phyloP scores from a whole-genome alignment of 2,329 filamentous ascomycete species.

The Monosporascus cannonballus region DNA sequence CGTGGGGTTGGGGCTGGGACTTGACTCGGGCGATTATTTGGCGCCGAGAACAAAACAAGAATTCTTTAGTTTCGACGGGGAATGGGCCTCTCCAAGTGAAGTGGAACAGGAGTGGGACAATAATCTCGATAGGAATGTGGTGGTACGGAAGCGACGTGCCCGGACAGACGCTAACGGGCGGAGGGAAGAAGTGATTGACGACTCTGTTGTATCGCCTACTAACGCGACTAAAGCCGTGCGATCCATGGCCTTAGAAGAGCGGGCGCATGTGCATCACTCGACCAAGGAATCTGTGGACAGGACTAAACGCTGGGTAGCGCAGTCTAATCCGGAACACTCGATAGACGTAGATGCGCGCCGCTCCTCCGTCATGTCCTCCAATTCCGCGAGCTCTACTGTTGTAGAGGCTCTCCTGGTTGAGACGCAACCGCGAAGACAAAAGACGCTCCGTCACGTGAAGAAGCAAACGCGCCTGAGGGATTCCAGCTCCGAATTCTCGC shows the following conservation, averaged over 20 bases:
- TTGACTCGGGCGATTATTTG: slow-evolving; percentile 32
- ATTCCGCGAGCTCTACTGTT: slow-evolving; percentile 49
- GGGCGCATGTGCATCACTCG: slow-evolving; percentile 31
- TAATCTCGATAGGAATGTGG: slow-evolving; percentile 47
- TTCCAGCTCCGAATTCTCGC: slow-evolving; percentile 35
- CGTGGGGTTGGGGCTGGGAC: slow-evolving; percentile 37
- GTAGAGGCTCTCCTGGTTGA: slow-evolving; percentile 55
- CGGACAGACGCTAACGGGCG: slow-evolving; percentile 21
- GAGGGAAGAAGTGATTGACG: slow-evolving; percentile 38
- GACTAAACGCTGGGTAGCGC: slow-evolving; percentile 24
- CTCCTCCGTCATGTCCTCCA: slow-evolving; percentile 48
- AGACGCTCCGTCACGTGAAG: slow-evolving; percentile 55
- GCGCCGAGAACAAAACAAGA: slow-evolving; percentile 40
- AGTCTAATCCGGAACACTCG: slow-evolving; percentile 33
- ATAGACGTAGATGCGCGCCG: slow-evolving; percentile 39
- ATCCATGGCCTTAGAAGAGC: slow-evolving; percentile 39
- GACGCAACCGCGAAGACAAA: slow-evolving; percentile 38
- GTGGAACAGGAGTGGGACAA: slow-evolving; percentile 50
- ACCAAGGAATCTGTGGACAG: slow-evolving; percentile 23
- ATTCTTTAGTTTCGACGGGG: slow-evolving; percentile 52
- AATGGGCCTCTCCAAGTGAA: slow-evolving; percentile 45
- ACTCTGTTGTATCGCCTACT: slow-evolving; percentile 41
- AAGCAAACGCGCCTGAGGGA: slow-evolving; percentile 41
- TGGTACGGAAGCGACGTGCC: slow-evolving; percentile 40
- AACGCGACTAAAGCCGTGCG: slow-evolving; percentile 46